Base-by-base conservation (phyloP, 805 yeast species). In the Cyberlindnera mycetangii region DNA sequence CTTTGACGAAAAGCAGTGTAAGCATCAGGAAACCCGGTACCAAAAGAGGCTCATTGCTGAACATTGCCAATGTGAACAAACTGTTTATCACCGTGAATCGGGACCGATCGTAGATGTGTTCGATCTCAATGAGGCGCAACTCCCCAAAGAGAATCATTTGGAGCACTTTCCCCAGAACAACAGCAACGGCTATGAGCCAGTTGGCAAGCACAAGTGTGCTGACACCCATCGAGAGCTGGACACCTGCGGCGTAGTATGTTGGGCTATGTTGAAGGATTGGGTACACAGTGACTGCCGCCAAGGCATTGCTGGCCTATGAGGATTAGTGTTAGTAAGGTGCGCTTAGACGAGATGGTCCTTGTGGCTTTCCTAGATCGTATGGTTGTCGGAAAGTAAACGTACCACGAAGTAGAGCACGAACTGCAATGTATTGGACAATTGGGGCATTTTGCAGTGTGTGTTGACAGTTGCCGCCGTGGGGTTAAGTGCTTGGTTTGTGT, bases 51-150 rank as follows among this genome's bases (percentile, higher is more conserved):
- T 72, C 76, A 41, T 70, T 74, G 27, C 72, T 65, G 59, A 79
- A 78, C 62, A 77, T 71, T 1, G 81, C 73, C 15, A 78, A 62
- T 12, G 81, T 74, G 57, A 84, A 64, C 40, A 88, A 60, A 44
- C 84, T 73, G 53, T 80, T 81, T 32, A 86, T 78, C 17, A 84
- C 67, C 2, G 86, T 75, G 44, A 68, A 79, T 72, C 83, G 85
- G 41, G 78, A 71, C 60, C 80, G 74, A 60, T 76, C 95, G 60
- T 73, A 77, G 41, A 79, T 72, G 58, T 85, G 90, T 53, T 90
- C 95, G 42, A 75, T 64, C 60, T 92, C 99, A 27, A 85, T 72
- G 14, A 80, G 65, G 45, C 96, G 70, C 41, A 92, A 66, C 45
- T 79, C 81, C 0, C 96, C 96, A 67, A 89, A 89, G 30, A 88